A percentile compares a stretch with the other conserved stretches of the same genome.
phyloP scores from a whole-genome alignment of 1,284 basidiomycete species.

The Ganoderma multipileum region DNA sequence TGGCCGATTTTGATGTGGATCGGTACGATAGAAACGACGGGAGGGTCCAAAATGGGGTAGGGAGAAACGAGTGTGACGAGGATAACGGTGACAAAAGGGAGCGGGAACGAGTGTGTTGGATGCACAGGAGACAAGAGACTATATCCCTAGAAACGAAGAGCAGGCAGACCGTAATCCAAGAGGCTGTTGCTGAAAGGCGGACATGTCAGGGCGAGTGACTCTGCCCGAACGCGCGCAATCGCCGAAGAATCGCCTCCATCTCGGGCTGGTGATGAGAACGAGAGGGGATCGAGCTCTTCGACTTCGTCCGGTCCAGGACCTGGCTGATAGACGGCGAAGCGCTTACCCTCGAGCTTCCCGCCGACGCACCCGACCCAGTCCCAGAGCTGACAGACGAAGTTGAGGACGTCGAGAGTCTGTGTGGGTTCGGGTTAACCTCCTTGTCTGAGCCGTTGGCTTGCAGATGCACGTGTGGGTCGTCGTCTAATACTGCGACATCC shows the following conservation, averaged over 20 bases:
- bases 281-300: conserved; percentile 6
- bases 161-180: not conserved
- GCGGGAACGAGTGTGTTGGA: not conserved
- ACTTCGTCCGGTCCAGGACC: conserved; percentile 35
- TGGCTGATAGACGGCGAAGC: conserved; percentile 43
- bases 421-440: not conserved
- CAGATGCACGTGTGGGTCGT: not conserved
- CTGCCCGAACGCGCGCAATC: conserved; percentile 35
- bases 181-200: not conserved
- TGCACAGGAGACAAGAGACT: not conserved
- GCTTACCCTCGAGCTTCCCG: conserved; percentile 31
- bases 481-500: conserved; percentile 6
- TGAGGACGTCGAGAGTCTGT: conserved; percentile 43
- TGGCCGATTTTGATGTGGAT: not conserved
- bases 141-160: not conserved
- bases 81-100: not conserved
- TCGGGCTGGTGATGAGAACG: conserved; percentile 24
- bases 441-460: not conserved
- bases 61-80: not conserved
- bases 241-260: conserved; percentile 37
- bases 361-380: conserved; percentile 17
- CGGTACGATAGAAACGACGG: not conserved
- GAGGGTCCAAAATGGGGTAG: not conserved
- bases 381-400: conserved; percentile 27
- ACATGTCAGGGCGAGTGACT: conserved; percentile 13